Conservation (phyloP, 1,139 yeast species). For the Debaryomycetaceae sp. region DNA sequence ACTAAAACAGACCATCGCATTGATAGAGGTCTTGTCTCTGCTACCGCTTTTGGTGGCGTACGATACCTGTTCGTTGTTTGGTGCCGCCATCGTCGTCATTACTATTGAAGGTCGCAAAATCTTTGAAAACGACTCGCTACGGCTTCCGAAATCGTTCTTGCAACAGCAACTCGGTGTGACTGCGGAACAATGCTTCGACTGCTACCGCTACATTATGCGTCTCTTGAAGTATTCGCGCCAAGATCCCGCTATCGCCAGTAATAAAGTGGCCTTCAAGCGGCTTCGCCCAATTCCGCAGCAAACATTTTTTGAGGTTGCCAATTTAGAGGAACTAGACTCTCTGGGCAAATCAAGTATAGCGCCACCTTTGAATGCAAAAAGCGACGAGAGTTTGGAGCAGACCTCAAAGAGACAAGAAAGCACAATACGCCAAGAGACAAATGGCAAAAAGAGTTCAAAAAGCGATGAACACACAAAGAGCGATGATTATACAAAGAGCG, state of each 20-base stretch:
- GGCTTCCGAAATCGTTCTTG: slow-evolving; percentile 16
- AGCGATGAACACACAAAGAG: background rate
- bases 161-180: slow-evolving; percentile 10
- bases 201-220: slow-evolving; percentile 23
- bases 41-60: slow-evolving; percentile 29
- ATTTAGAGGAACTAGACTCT: too few relatives aligned
- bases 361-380: too few relatives aligned
- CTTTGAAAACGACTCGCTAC: slow-evolving; percentile 8
- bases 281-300: slow-evolving; percentile 10
- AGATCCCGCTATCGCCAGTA: slow-evolving; percentile 22
- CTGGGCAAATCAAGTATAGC: too few relatives aligned
- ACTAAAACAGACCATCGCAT: slow-evolving; percentile 22
- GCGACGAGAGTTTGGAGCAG: too few relatives aligned
- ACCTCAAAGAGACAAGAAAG: too few relatives aligned
- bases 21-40: slow-evolving; percentile 31
- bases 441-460: background rate
- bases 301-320: slow-evolving; percentile 9
- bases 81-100: slow-evolving; percentile 20
- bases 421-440: background rate
- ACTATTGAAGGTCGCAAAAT: slow-evolving; percentile 19
- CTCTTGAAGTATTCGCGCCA: slow-evolving; percentile 15
- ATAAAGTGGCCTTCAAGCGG: slow-evolving; percentile 19
- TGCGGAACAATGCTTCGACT: slow-evolving; percentile 14
- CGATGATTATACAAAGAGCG: too few relatives aligned
- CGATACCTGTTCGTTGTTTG: slow-evolving; percentile 25